Base-by-base conservation (phyloP, 176 grass and related monocot genomes). In the Rhynchospora breviuscula region DNA sequence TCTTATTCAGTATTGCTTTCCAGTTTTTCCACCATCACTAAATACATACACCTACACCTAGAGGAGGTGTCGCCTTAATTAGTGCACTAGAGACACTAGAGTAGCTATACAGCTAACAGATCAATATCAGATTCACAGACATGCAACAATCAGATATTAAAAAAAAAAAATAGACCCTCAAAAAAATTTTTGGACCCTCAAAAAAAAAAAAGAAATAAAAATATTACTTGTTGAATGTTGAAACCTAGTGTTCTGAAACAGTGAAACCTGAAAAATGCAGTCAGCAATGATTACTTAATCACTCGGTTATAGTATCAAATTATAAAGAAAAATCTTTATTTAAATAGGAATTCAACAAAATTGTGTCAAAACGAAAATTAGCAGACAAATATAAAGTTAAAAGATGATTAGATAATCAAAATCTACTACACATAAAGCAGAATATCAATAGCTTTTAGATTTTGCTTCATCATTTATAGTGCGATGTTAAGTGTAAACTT, bases 251-350 rank as follows among this genome's bases (percentile, higher is more conserved):
- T 19, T 80, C 56, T 44, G 78, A 62, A 67, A 77, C 21, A 29
- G 26, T 29, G 26, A 29, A 29, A 29, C 1, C 21, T 75, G 4
- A 25, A 52, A 45, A 52, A 46, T 31, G 22, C 23, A 56, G 61
- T 67, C 80, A 65, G 60, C 63, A 82, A 67, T 82, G 44, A 82
- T 64, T 67, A 51, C 80, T 48, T 82, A 49, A 82, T 66, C 56
- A 82, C 10, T 48, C 40, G 19, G 58, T 63, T 10, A 79, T 80
- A 64, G 31, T 52, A 82, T 35, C 18, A 81, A 81, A 82, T 47
- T 18, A 81, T 49, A 23, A 23, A 12, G 11, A 67, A 82, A 66
- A 52, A 56, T 4, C 0, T 67, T 67, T 18, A 35, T 21, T 26
- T 53, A 53, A 51, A 66, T 26, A 51, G 14, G 21, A 35, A 7